These are phyloP conservation scores for Tulasnella sp. DNA, from an alignment of 768 basidiomycete genomes.

Conservation along the genomic window DNA sequence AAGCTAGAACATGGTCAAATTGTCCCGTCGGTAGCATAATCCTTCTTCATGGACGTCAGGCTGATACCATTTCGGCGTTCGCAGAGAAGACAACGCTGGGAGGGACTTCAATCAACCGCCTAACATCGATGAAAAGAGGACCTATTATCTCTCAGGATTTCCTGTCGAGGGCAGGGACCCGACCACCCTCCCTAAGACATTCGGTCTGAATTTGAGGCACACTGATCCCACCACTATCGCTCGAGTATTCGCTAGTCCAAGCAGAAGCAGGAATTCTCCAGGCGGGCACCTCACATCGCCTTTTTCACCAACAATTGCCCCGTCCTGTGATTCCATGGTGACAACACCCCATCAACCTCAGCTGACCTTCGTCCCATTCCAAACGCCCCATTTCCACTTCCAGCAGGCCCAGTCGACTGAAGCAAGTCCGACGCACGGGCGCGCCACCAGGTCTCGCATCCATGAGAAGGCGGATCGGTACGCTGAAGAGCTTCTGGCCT, in stretches of 20 bases:
- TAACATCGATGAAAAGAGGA: not conserved
- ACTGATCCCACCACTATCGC: not conserved
- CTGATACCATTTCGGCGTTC: not conserved
- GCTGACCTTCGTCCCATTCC: not conserved
- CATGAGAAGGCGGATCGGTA: not conserved
- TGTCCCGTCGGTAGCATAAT: not conserved
- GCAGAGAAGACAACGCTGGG: not conserved
- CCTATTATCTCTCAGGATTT: not conserved
- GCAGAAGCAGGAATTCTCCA: not conserved
- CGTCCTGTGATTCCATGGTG: not conserved
- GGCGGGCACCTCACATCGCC: not conserved
- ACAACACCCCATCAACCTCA: not conserved
- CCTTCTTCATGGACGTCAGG: not conserved
- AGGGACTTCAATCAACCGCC: not conserved
- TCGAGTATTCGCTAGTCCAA: not conserved
- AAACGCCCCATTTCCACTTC: not conserved
- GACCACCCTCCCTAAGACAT: not conserved
- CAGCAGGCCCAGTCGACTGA: not conserved
- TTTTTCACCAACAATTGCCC: not conserved
- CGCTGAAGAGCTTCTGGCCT: not conserved
- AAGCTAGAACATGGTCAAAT: too few species aligned
- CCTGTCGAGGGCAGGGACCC: not conserved
- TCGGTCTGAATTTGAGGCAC: not conserved
- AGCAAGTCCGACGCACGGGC: not conserved
- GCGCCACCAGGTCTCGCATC: not conserved